Evolutionary conservation across 331 rosid genomes (phyloP).

Genomic region (Quercus lobata): DNA sequence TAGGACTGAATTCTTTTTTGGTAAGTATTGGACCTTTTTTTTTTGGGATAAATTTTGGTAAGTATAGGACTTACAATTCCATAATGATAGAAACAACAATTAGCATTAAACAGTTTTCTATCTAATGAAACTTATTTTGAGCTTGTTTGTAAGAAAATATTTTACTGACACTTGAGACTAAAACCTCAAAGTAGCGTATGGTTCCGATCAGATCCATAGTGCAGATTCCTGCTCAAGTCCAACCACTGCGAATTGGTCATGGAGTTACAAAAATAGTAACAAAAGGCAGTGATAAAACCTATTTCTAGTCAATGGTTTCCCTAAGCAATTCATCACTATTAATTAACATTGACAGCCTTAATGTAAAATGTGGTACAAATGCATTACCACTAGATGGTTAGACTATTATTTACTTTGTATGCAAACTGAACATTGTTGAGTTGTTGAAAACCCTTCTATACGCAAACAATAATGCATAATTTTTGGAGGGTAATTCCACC

Average conservation of each 20-base stretch:
- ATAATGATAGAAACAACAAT: background rate
- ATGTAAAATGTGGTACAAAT: background rate
- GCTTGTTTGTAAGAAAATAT: background rate
- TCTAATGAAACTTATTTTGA: background rate
- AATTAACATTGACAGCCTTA: background rate
- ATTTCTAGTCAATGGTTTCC: background rate
- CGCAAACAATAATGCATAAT: too few species aligned
- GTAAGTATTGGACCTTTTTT: too few species aligned
- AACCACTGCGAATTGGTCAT: background rate
- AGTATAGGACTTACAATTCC: background rate
- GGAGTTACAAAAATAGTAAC: background rate
- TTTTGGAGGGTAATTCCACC: too few species aligned
- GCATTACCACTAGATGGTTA: background rate
- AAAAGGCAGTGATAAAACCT: background rate
- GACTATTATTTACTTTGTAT: background rate
- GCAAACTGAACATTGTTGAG: background rate
- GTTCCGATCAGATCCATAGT: background rate
- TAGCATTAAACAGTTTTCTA: background rate
- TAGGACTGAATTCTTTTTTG: too few species aligned
- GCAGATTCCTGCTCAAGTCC: background rate
- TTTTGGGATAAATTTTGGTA: too few species aligned
- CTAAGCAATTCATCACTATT: background rate
- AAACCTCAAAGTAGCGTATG: background rate
- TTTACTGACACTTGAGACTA: background rate
- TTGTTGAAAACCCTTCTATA: background rate